A percentile compares a stretch with the other conserved stretches of the same genome.
Conservation (phyloP, 768 basidiomycete genomes). For the Phallus indusiatus region DNA sequence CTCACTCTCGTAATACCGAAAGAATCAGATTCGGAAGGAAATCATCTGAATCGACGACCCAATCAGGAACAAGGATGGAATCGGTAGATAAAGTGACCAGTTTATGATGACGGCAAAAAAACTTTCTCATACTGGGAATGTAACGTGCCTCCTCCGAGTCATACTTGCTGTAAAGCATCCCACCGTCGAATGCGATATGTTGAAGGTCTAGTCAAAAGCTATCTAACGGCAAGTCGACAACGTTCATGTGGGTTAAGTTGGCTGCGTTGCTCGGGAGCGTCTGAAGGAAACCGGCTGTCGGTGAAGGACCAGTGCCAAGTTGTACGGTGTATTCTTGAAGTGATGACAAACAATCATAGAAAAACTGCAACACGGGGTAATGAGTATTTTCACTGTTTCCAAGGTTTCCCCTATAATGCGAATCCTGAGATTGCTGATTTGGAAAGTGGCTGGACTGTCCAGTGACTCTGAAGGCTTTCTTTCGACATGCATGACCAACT, state of each 20-base stretch:
- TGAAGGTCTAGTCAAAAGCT: neutral
- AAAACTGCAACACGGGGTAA: neutral
- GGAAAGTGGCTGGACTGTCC: neutral
- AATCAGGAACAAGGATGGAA: neutral
- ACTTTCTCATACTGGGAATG: neutral
- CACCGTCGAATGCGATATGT: neutral
- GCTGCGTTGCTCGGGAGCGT: neutral
- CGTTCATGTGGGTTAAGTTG: neutral
- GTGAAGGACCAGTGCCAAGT: neutral
- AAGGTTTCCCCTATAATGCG: neutral
- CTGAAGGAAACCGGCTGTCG: neutral
- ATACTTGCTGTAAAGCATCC: neutral
- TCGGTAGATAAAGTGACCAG: neutral
- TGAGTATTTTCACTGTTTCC: neutral
- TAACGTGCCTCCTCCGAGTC: too few relatives aligned
- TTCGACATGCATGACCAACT: neutral
- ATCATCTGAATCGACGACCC: neutral
- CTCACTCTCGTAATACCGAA: neutral
- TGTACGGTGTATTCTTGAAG: neutral
- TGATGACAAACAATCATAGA: neutral
- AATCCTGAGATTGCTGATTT: neutral
- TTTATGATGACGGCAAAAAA: neutral
- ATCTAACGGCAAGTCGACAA: neutral
- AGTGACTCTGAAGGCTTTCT: neutral
- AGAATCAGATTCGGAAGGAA: neutral